phyloP scores from a whole-genome alignment of 768 basidiomycete species.

The Plicaturopsis crispa region DNA sequence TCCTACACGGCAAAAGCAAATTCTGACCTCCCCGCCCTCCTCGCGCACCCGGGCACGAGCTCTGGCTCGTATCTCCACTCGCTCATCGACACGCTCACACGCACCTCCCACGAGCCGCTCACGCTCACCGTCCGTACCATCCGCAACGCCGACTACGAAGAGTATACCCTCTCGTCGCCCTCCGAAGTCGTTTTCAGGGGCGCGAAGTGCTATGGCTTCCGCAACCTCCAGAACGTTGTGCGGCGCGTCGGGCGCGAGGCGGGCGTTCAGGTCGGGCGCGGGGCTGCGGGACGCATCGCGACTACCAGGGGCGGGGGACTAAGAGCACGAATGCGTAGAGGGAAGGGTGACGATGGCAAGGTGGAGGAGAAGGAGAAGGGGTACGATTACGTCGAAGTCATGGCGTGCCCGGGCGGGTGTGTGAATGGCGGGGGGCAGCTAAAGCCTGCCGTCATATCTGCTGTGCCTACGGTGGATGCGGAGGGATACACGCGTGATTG shows the following conservation, averaged over 20 bases:
- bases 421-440: slow-evolving; percentile 96
- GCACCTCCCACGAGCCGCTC: slow-evolving; percentile 34
- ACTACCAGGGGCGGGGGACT: slow-evolving; percentile 24
- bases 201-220: slow-evolving; percentile 94
- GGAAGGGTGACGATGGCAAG: slow-evolving; percentile 22
- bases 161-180: slow-evolving; percentile 48
- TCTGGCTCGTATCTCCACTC: slow-evolving; percentile 91
- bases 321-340: slow-evolving; percentile 23
- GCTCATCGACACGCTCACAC: slow-evolving; percentile 51
- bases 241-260: slow-evolving; percentile 84
- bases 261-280: slow-evolving; percentile 63
- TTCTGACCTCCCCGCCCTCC: slow-evolving; percentile 55
- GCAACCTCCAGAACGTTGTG: slow-evolving; percentile 95
- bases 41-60: slow-evolving; percentile 75
- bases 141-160: slow-evolving; percentile 74
- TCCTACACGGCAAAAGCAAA: slow-evolving; percentile 9
- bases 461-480: slow-evolving; percentile 30
- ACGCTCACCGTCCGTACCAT: slow-evolving; percentile 47
- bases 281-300: slow-evolving; percentile 50
- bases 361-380: slow-evolving; percentile 27
- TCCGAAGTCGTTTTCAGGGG: slow-evolving; percentile 79
- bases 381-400: slow-evolving; percentile 94
- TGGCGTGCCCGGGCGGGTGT: slow-evolving; percentile 98
- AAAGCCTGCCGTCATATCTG: slow-evolving; percentile 22
- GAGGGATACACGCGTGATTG: slow-evolving; percentile 66